phyloP scores from a whole-genome alignment of 2,329 filamentous ascomycete genomes.

The Alternaria novae-zelandiae region DNA sequence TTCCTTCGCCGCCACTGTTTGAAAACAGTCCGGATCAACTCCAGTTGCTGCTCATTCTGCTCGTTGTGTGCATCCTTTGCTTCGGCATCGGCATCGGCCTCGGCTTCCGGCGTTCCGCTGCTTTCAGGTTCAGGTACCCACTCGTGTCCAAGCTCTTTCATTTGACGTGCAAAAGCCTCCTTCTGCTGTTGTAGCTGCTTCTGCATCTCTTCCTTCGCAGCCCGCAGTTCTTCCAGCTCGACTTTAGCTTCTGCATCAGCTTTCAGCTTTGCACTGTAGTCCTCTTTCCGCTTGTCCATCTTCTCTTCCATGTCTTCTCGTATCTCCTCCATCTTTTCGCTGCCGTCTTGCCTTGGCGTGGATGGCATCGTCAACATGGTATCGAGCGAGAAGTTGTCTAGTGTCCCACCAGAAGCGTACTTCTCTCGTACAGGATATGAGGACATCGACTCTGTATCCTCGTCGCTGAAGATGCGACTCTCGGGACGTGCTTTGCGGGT shows the following conservation, averaged over 20 bases:
- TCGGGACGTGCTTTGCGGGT: constrained; percentile 74
- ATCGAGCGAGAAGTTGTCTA: constrained; percentile 96
- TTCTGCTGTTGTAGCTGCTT: constrained; percentile 83
- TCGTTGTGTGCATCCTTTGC: neutral
- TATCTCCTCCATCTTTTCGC: constrained; percentile 75
- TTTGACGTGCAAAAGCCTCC: constrained; percentile 81
- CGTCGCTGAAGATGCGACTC: constrained; percentile 66
- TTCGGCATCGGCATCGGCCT: constrained; percentile 26
- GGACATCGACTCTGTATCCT: constrained; percentile 83
- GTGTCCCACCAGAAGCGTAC: constrained; percentile 90
- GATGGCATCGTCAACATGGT: constrained; percentile 94
- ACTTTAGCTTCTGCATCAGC: constrained; percentile 75
- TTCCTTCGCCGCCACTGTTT: constrained; percentile 82
- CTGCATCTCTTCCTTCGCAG: constrained; percentile 88
- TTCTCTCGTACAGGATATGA: constrained; percentile 92
- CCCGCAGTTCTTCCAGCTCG: constrained; percentile 79
- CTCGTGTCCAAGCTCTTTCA: constrained; percentile 68
- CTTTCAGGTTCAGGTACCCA: constrained; percentile 62
- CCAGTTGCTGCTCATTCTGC: constrained; percentile 73
- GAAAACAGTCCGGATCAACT: constrained; percentile 69
- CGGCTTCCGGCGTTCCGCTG: constrained; percentile 30
- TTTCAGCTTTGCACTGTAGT: constrained; percentile 79
- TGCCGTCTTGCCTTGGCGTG: constrained; percentile 82
- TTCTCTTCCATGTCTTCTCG: constrained; percentile 84
- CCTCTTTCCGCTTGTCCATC: constrained; percentile 82